Evolutionary conservation across 345 rosid genomes (phyloP).

Genomic region (Corymbia maculata): DNA sequence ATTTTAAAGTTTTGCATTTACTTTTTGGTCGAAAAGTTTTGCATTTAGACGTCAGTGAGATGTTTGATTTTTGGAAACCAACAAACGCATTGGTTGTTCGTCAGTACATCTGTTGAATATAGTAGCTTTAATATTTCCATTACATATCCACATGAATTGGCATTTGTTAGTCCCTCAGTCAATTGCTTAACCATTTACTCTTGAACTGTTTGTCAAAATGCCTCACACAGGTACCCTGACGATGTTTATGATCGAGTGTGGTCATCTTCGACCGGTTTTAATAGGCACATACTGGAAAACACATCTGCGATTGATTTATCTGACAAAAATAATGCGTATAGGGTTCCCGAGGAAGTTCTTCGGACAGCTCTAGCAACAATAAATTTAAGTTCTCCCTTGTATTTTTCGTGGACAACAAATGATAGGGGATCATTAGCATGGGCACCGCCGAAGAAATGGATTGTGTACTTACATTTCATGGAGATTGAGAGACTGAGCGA

Average conservation of each 20-base stretch:
- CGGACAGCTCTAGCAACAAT: not conserved
- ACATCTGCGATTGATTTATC: not conserved
- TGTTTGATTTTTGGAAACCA: not conserved
- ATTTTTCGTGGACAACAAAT: not conserved
- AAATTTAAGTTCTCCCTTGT: not conserved
- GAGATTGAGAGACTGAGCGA: conserved; percentile 13
- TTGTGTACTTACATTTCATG: not conserved
- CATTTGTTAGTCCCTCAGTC: not conserved
- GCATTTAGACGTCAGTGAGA: not conserved
- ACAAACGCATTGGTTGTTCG: not conserved
- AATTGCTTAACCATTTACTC: not conserved
- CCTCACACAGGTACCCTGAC: not conserved
- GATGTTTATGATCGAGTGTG: not conserved
- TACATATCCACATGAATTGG: not conserved
- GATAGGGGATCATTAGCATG: rapidly evolving
- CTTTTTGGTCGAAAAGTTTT: not conserved
- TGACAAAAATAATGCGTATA: not conserved
- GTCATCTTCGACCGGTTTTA: rapidly evolving
- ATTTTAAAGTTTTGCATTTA: not conserved
- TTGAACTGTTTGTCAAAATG: not conserved
- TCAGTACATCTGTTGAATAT: not conserved
- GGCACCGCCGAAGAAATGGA: not conserved
- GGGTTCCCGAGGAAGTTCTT: rapidly evolving
- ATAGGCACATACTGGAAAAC: not conserved
- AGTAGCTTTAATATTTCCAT: not conserved